Evolutionary conservation across 2,329 filamentous ascomycete genomes (phyloP), one percentile per base, ranked within the genome.

Genomic region (Aspergillus niger): DNA sequence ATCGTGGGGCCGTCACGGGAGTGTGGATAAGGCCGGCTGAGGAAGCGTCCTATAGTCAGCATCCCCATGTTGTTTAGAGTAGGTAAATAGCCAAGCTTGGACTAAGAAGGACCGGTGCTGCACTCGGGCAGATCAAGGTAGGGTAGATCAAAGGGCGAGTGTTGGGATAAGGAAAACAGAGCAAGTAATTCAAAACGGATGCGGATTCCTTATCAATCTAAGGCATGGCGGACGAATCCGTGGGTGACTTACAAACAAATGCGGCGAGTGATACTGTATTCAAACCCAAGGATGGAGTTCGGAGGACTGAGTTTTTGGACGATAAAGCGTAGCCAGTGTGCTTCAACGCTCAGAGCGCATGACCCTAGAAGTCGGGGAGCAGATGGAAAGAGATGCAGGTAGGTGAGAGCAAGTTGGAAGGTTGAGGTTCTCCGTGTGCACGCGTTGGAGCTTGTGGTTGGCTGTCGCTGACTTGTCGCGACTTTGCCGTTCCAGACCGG

Each of bases 21-120:
- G 60, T 74, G 68, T 54, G 67, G 71, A 49, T 74, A 74, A n/a
- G 74, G 66, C 57, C 74, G 72, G 65, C 73, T 77, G 54, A 74
- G 69, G 57, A 77, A 76, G 55, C 74, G 74, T 24, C 63, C 66
- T 53, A 76, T 71, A 30, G 72, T 77, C 69, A 77, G 74, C 73
- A 77, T 74, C 52, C 68, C 71, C 74, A 75, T 74, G 8, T 36
- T 74, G 55, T 24, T 47, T 11, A 53, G 32, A 36, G 11, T 36
- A 13, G 24, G 10, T 58, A 22, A 51, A 58, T 39, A 53, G 55
- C 30, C 24, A 36, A 44, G 36, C 51, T 57, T 41, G 51, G 8
- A 22, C 36, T 43, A 28, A 24, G 24, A 20, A 13, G 32, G 30
- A n/a, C 55, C 20, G 11, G 49, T 61, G 28, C 28, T 49, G 47